Evolutionary conservation across 2,329 filamentous ascomycete species (phyloP).

Genomic region (Chaetomium strumarium): DNA sequence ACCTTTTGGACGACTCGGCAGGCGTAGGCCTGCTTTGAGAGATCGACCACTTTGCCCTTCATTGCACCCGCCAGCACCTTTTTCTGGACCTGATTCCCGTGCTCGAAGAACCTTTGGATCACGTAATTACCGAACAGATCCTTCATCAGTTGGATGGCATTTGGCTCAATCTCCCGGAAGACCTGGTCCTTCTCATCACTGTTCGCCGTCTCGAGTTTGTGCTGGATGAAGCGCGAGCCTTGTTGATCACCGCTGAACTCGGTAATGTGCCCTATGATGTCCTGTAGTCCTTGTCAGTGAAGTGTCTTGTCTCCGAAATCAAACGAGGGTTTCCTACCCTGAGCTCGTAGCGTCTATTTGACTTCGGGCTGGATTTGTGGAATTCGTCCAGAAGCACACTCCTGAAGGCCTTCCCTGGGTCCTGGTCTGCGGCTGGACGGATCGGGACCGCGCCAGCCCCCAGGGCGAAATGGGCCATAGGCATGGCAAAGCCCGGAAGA

Average conservation of each 20-base stretch:
- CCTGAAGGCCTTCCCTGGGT: constrained; percentile 29
- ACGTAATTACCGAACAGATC: constrained; percentile 99
- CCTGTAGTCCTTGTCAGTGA: constrained; percentile 35
- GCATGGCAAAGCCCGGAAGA: constrained; percentile 32
- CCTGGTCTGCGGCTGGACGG: constrained; percentile 47
- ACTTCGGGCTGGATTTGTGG: constrained; percentile 64
- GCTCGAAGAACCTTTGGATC: constrained; percentile 95
- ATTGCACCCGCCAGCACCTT: constrained; percentile 78
- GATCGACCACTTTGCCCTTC: constrained; percentile 72
- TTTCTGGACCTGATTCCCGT: constrained; percentile 91
- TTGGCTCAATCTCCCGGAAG: constrained; percentile 79
- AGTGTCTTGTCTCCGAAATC: neutral
- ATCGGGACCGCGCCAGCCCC: constrained; percentile 3
- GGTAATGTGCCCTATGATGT: constrained; percentile 81
- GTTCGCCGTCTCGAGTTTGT: constrained; percentile 85
- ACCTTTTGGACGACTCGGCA: constrained; percentile 96
- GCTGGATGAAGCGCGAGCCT: constrained; percentile 91
- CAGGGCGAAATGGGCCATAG: constrained; percentile 23
- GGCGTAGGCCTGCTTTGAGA: constrained; percentile 86
- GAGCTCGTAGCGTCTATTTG: constrained; percentile 69
- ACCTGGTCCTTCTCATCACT: constrained; percentile 92
- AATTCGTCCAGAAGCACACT: constrained; percentile 62
- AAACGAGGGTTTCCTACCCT: constrained; percentile 45
- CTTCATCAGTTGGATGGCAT: constrained; percentile 84
- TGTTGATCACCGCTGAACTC: constrained; percentile 96